These are phyloP conservation scores for Chlorociboria aeruginascens DNA, from an alignment of 495 filamentous ascomycete genomes.

Conservation along the genomic window DNA sequence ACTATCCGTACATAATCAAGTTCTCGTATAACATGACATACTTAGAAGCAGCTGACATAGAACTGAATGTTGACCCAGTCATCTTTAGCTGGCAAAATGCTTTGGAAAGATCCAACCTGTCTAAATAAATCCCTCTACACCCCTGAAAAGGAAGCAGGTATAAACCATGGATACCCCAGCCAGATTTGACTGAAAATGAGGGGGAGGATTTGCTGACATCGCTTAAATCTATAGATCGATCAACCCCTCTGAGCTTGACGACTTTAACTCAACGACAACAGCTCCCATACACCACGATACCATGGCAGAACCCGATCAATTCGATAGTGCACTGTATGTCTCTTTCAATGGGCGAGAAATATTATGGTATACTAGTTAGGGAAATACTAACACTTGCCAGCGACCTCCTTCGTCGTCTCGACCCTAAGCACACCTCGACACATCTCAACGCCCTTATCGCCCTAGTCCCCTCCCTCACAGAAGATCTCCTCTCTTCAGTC, in stretches of 20 bases:
- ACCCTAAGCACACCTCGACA: slow-evolving; percentile 74
- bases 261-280: neutral
- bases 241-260: slow-evolving; percentile 10
- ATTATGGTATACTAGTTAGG: neutral
- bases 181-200: too few relatives aligned
- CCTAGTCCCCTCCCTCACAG: slow-evolving; percentile 81
- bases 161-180: too few relatives aligned
- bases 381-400: slow-evolving; percentile 32
- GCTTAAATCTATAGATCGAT: neutral
- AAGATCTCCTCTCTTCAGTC: slow-evolving; percentile 95
- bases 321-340: slow-evolving; percentile 72
- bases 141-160: too few relatives aligned
- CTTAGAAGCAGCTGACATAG: too few relatives aligned
- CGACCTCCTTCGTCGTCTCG: slow-evolving; percentile 95
- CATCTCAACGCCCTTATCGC: slow-evolving; percentile 79
- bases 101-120: too few relatives aligned
- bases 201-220: too few relatives aligned
- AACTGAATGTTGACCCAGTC: too few relatives aligned
- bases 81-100: too few relatives aligned
- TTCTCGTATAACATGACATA: too few relatives aligned
- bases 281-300: slow-evolving; percentile 1
- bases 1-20: too few relatives aligned
- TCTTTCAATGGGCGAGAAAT: neutral
- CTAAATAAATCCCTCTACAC: too few relatives aligned
- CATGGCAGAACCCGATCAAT: slow-evolving; percentile 37